Evolutionary conservation across 2,329 filamentous ascomycete genomes (phyloP), one percentile per base, ranked within the genome.

Genomic region (Rhexocercosporidium sp.): DNA sequence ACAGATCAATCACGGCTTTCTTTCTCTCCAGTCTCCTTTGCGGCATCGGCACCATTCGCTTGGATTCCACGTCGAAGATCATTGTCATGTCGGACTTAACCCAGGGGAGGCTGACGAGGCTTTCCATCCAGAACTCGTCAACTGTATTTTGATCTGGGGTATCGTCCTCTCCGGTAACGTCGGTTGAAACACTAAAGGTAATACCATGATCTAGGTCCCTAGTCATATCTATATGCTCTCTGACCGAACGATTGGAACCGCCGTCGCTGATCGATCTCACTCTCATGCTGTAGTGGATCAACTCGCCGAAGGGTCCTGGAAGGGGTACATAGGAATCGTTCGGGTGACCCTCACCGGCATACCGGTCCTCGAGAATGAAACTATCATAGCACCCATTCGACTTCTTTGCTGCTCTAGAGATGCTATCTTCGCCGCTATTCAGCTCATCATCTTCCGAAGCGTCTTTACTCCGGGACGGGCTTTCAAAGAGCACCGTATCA

Each of bases 1-100:
- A 53, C 9, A 62, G 46, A 16, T 62, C 59, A 27, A 62, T 62
- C 9, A 62, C 46, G 14, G 29, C 29, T 37, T 53, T 51, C 29
- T 62, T 62, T 8, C 14, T 51, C 31, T 27, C 27, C 2, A 53
- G 3, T 37, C 22, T 25, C 8, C 20, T n/a, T n/a, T n/a, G 8
- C 9, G 59, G 59, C 59, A 62, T 37, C 11, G 29, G 29, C 3
- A 51, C 46, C 22, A 62, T 31, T 27, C 20, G 51, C 20, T 41
- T 51, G 14, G 29, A 25, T 5, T 22, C 11, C 22, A 29, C 6
- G 29, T 51, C 31, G 31, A 51, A 53, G 12, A 62, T 62, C 18
- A 51, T 49, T 3, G 12, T 25, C 29, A 39, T 29, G 14, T 37
- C 44, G 12, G 51, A n/a, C 14, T 3, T 51, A 3, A 62, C 46